These are phyloP conservation scores for Gamsiella multidivaricata DNA, from an alignment of 192 early-diverging fungal genomes.

Conservation along the genomic window DNA sequence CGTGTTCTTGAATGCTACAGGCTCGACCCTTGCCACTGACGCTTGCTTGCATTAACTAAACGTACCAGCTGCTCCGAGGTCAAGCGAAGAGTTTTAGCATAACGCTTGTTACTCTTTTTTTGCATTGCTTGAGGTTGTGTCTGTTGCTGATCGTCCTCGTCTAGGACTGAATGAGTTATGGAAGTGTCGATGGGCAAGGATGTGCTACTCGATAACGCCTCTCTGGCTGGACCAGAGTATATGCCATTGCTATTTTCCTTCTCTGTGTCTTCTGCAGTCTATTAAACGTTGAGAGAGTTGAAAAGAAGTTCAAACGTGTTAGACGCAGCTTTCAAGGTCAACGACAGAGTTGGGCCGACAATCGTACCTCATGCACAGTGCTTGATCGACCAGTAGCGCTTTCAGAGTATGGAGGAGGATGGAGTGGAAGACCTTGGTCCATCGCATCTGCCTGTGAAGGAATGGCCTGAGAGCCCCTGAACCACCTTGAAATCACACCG, in stretches of 20 bases:
- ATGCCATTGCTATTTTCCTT: not conserved
- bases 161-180: not conserved
- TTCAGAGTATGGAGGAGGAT: not conserved
- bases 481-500: slow-evolving; percentile 31
- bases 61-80: slow-evolving; percentile 87
- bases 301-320: no score
- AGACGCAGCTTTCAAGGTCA: no score
- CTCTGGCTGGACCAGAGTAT: not conserved
- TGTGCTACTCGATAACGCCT: slow-evolving; percentile 10
- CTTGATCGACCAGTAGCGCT: not conserved
- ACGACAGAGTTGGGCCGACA: no score
- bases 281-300: not conserved
- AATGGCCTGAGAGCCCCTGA: slow-evolving; percentile 24
- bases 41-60: not conserved
- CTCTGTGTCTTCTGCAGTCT: not conserved
- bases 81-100: slow-evolving; percentile 90
- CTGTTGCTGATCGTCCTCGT: not conserved
- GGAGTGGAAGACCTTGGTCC: slow-evolving; percentile 4
- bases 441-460: not conserved
- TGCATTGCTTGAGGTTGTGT: not conserved
- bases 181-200: slow-evolving; percentile 10
- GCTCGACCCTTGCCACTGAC: not conserved
- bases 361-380: not conserved
- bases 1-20: no score
- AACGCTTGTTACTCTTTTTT: slow-evolving; percentile 51